Evolutionary conservation across 768 basidiomycete species (phyloP).

Genomic region (Calvatia gigantea): DNA sequence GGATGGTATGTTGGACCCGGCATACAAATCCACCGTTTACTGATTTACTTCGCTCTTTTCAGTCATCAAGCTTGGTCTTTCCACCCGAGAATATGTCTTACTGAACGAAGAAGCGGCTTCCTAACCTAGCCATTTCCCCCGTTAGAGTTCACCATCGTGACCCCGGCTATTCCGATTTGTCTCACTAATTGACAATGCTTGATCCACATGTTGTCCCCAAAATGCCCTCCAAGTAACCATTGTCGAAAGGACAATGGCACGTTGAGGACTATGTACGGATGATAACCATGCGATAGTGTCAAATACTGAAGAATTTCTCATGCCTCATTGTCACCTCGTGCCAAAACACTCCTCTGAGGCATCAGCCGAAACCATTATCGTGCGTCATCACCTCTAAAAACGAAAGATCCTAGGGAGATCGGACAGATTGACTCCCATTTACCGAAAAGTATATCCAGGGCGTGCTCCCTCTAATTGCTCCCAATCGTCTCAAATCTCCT

Average conservation of each 20-base stretch:
- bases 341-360: slow-evolving; percentile 1
- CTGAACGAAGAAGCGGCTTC: slow-evolving; percentile 72
- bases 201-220: slow-evolving; percentile 7
- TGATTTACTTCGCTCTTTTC: slow-evolving; percentile 6
- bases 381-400: slow-evolving; percentile 13
- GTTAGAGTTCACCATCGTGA: slow-evolving; percentile 10
- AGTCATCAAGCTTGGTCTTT: slow-evolving; percentile 88
- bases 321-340: slow-evolving; percentile 12
- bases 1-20: slow-evolving; percentile 56
- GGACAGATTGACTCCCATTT: neutral
- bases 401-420: neutral
- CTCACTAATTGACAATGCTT: slow-evolving; percentile 13
- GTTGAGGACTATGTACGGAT: slow-evolving; percentile 9
- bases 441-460: neutral
- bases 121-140: slow-evolving; percentile 2
- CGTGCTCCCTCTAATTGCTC: neutral
- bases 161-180: slow-evolving; percentile 9
- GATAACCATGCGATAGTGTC: slow-evolving; percentile 9
- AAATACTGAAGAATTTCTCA: slow-evolving; percentile 3
- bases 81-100: slow-evolving; percentile 79
- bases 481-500: neutral
- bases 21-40: neutral
- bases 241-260: slow-evolving; percentile 9
- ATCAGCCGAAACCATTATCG: slow-evolving; percentile 11
- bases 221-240: slow-evolving; percentile 10